phyloP scores from a whole-genome alignment of 352 stramenopile genomes.

The Globisporangium cederbergense region DNA sequence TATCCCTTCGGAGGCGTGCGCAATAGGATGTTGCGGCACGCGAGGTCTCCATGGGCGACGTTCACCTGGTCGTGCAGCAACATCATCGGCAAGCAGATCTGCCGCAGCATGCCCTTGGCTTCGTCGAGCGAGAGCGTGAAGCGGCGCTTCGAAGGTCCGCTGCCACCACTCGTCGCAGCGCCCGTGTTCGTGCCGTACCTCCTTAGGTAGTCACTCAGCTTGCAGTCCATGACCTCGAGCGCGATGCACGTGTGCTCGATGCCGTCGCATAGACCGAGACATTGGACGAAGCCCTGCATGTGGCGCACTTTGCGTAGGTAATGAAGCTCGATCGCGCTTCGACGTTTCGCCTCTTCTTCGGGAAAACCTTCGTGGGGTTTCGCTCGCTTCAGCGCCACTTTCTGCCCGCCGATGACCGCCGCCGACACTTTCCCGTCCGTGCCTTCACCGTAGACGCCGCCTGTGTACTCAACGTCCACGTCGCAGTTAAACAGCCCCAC shows the following conservation, averaged over 20 bases:
- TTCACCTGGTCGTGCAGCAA: conserved; percentile 78
- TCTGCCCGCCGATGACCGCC: conserved; percentile 72
- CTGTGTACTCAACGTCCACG: conserved; percentile 74
- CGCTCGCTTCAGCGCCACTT: conserved; percentile 77
- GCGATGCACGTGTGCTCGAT: conserved; percentile 86
- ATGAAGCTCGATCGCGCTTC: conserved; percentile 72
- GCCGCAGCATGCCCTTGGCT: conserved; percentile 54
- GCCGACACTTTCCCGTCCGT: conserved; percentile 79
- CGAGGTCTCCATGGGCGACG: conserved; percentile 74
- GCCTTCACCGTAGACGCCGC: conserved; percentile 80
- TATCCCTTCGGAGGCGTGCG: conserved; percentile 75
- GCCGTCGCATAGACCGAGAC: conserved; percentile 73
- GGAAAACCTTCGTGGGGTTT: conserved; percentile 78
- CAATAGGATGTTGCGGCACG: conserved; percentile 86
- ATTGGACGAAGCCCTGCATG: conserved; percentile 76
- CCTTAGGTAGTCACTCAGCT: conserved; percentile 82
- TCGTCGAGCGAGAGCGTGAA: conserved; percentile 58
- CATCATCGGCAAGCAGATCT: conserved; percentile 80
- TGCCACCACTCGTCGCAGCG: conserved; percentile 25
- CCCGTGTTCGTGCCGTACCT: conserved; percentile 42
- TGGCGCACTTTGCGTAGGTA: conserved; percentile 78
- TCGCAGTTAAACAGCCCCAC: conserved; percentile 85
- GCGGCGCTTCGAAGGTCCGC: conserved; percentile 36
- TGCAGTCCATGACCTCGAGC: conserved; percentile 87
- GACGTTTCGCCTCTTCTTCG: conserved; percentile 74